Percentiles rank a stretch among this genome's conserved stretches.
Evolutionary conservation across 2,329 filamentous ascomycete species (phyloP).

Genomic region (Plectosphaerella plurivora): DNA sequence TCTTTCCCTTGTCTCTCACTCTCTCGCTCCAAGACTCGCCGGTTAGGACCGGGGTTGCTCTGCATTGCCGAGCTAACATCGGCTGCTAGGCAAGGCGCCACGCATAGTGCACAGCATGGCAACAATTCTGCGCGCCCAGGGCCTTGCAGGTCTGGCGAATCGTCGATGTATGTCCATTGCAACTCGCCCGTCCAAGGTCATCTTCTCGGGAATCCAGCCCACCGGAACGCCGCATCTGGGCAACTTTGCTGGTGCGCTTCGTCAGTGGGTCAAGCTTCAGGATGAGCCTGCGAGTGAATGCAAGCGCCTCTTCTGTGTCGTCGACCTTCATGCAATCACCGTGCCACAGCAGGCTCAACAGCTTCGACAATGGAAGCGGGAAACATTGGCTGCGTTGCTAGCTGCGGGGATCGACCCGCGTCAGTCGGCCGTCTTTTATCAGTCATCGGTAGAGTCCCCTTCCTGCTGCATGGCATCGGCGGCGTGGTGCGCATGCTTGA

Average conservation of each 20-base stretch:
- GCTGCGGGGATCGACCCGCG: conserved; percentile 79
- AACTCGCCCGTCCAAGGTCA: conserved; percentile 32
- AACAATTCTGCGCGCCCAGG: conserved; percentile 1
- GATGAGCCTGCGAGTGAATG: conserved; percentile 51
- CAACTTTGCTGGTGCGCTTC: conserved; percentile 88
- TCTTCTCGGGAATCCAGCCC: conserved; percentile 97
- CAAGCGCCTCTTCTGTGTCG: conserved; percentile 77
- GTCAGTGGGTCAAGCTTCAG: conserved; percentile 81
- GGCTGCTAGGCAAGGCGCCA: too few species aligned
- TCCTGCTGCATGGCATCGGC: not conserved
- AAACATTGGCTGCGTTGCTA: conserved; percentile 75
- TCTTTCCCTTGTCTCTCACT: too few species aligned
- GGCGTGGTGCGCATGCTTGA: not conserved
- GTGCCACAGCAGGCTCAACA: conserved; percentile 59
- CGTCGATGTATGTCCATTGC: conserved; percentile 4
- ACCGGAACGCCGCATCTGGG: conserved; percentile 91
- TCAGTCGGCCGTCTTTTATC: conserved; percentile 76
- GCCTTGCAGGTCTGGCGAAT: not conserved
- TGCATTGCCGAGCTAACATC: too few species aligned
- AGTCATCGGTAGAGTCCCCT: conserved; percentile 59
- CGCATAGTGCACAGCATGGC: too few species aligned
- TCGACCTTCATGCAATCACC: conserved; percentile 93
- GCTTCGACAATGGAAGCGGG: conserved; percentile 61
- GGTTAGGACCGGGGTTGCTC: too few species aligned
- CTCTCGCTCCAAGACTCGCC: too few species aligned